phyloP scores from a whole-genome alignment of 805 yeast species.

The Hanseniaspora singularis region DNA sequence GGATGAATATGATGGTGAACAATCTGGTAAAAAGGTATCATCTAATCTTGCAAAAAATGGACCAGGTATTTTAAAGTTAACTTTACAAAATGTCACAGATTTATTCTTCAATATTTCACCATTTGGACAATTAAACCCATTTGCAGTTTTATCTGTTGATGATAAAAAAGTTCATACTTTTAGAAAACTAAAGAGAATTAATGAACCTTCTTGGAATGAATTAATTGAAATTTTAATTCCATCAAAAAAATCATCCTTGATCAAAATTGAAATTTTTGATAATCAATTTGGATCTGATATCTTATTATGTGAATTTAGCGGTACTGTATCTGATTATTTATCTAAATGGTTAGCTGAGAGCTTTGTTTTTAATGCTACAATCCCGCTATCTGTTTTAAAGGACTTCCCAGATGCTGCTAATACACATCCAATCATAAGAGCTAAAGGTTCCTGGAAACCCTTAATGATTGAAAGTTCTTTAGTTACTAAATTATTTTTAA shows the following conservation, averaged over 20 bases:
- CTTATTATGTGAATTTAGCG: slow-evolving; percentile 39
- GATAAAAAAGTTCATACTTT: slow-evolving; percentile 43
- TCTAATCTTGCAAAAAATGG: slow-evolving; percentile 42
- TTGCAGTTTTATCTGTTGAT: slow-evolving; percentile 54
- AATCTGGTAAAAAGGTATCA: slow-evolving; percentile 25
- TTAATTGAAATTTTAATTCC: slow-evolving; percentile 49
- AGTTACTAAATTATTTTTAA: slow-evolving; percentile 26
- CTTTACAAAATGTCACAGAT: slow-evolving; percentile 47
- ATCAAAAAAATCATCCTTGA: slow-evolving; percentile 43
- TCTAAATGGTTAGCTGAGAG: slow-evolving; percentile 9
- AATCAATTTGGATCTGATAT: slow-evolving; percentile 37
- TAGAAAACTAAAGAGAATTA: slow-evolving; percentile 52
- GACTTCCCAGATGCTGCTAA: slow-evolving; percentile 9
- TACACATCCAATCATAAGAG: slow-evolving; percentile 20
- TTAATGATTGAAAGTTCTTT: slow-evolving; percentile 43
- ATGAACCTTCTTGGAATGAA: slow-evolving; percentile 65
- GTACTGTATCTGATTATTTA: slow-evolving; percentile 11
- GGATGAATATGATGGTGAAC: slow-evolving; percentile 18
- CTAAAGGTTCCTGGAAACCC: slow-evolving; percentile 60
- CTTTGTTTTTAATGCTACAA: slow-evolving; percentile 4
- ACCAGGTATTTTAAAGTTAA: slow-evolving; percentile 58
- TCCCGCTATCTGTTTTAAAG: neutral
- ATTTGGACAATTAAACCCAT: slow-evolving; percentile 41
- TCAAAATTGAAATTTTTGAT: slow-evolving; percentile 52
- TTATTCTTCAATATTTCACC: slow-evolving; percentile 44